Conservation (phyloP, 2,329 filamentous ascomycete genomes). For the Ophioceras dolichostomum region DNA sequence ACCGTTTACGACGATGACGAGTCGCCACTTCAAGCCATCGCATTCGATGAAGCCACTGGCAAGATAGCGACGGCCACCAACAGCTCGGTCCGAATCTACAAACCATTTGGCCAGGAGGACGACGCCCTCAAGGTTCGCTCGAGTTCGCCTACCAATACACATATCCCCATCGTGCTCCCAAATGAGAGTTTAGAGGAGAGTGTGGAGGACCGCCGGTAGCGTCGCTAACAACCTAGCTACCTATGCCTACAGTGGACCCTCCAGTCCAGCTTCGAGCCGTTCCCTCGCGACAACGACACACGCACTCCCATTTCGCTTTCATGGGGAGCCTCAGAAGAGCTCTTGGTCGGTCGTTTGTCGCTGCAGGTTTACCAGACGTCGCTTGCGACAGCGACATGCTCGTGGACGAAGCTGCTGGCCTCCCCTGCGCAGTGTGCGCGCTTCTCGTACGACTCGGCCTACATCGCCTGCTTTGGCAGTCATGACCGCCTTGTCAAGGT, state of each 20-base stretch:
- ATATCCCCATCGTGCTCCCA: too few relatives aligned
- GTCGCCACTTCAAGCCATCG: slow-evolving; percentile 56
- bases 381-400: slow-evolving; percentile 34
- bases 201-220: too few relatives aligned
- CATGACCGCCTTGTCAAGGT: slow-evolving; percentile 82
- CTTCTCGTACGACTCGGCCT: slow-evolving; percentile 76
- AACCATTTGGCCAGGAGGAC: slow-evolving; percentile 58
- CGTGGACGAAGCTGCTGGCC: slow-evolving; percentile 67
- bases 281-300: slow-evolving; percentile 20
- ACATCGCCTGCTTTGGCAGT: slow-evolving; percentile 70
- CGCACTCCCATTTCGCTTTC: slow-evolving; percentile 46
- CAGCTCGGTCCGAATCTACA: slow-evolving; percentile 61
- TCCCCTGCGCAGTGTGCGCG: slow-evolving; percentile 61
- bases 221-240: too few relatives aligned
- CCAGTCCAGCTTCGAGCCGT: slow-evolving; percentile 45
- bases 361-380: slow-evolving; percentile 53
- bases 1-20: slow-evolving; percentile 80
- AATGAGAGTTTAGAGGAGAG: too few relatives aligned
- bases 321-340: slow-evolving; percentile 78
- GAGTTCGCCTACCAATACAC: too few relatives aligned
- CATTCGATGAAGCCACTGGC: slow-evolving; percentile 69
- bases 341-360: slow-evolving; percentile 61
- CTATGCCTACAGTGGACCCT: slow-evolving; percentile 54
- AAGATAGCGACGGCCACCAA: slow-evolving; percentile 71
- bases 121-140: slow-evolving; percentile 65